Conservation (phyloP, 2,329 filamentous ascomycete species). For the Pyrenophora seminiperda region DNA sequence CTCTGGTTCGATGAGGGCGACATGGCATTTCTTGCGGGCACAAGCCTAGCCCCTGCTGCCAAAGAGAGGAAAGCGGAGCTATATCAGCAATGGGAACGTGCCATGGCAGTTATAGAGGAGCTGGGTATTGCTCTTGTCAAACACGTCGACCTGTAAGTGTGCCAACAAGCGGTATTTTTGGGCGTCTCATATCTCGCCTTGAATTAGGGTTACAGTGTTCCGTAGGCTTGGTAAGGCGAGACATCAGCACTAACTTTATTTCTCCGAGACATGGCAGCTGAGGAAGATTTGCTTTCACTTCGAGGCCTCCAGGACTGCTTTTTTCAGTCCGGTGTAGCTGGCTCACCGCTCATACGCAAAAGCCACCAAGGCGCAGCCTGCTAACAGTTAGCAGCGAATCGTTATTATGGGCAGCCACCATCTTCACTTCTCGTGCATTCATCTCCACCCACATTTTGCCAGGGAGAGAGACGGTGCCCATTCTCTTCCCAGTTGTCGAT, state of each 20-base stretch:
- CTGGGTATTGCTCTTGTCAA: constrained; percentile 22
- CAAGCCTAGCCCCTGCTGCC: constrained; percentile 39
- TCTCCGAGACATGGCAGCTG: no score
- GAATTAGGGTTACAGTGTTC: background rate
- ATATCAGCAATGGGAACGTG: constrained; percentile 33
- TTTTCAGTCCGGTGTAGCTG: background rate
- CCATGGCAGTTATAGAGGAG: constrained; percentile 26
- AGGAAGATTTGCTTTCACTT: no score
- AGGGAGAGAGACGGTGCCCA: constrained; percentile 36
- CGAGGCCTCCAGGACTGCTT: constrained; percentile 5
- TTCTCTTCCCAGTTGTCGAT: constrained; percentile 59
- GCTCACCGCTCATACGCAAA: constrained; percentile 4
- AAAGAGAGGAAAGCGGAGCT: constrained; percentile 27
- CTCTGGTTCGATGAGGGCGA: constrained; percentile 47
- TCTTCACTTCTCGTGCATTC: constrained; percentile 59
- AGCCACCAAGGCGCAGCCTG: constrained; percentile 1
- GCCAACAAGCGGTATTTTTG: background rate
- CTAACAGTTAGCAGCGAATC: constrained; percentile 49
- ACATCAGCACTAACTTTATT: constrained; percentile 4
- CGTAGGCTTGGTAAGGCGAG: background rate
- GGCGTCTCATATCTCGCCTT: background rate
- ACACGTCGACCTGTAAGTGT: constrained; percentile 34
- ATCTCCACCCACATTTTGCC: constrained; percentile 49
- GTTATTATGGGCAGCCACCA: constrained; percentile 58
- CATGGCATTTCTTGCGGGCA: constrained; percentile 42